Conservation (phyloP, 805 yeast genomes). For the Nakazawaea holstii region DNA sequence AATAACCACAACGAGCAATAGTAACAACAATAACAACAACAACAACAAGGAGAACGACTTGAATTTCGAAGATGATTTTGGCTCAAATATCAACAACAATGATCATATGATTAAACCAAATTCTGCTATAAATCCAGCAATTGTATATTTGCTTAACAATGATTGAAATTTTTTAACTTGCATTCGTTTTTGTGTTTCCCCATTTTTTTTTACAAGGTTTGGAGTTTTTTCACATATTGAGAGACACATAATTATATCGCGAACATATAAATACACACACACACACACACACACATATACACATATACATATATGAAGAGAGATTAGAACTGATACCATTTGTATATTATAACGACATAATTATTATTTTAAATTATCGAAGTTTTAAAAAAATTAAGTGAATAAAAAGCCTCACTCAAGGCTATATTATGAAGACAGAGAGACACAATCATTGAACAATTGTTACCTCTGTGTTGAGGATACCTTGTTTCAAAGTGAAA, state of each 20-base stretch:
- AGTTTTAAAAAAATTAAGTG: too few species aligned
- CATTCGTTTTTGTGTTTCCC: not conserved
- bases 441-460: too few species aligned
- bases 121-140: constrained; percentile 3
- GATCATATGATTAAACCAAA: not conserved
- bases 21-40: not conserved
- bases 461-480: too few species aligned
- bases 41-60: not conserved
- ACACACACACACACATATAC: too few species aligned
- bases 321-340: too few species aligned
- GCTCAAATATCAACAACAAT: not conserved
- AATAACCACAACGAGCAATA: not conserved
- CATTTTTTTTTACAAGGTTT: not conserved
- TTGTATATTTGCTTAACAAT: constrained; percentile 9
- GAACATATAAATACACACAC: too few species aligned
- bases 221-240: not conserved
- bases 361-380: too few species aligned
- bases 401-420: too few species aligned
- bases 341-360: too few species aligned
- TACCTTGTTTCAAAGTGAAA: too few species aligned
- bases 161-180: not conserved
- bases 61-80: not conserved
- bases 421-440: too few species aligned
- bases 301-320: not conserved
- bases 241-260: not conserved